Evolutionary conservation across 768 basidiomycete species (phyloP), one percentile per base, ranked within the genome.

Genomic region (Clathrus columnatus): DNA sequence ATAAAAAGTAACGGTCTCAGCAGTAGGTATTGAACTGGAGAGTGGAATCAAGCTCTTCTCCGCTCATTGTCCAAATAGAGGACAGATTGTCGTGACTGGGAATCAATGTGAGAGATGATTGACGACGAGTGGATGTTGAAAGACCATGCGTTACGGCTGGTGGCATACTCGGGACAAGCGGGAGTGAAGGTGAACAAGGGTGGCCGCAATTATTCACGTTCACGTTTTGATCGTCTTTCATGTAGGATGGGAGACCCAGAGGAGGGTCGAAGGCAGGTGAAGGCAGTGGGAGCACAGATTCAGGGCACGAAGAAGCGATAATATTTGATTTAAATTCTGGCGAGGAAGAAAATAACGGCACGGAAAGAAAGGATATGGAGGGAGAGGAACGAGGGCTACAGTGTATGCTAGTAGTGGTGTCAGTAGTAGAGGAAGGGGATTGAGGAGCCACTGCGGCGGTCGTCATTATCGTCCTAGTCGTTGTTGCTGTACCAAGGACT

Each of bases 401-500:
- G 14, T 4, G 14, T 14, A 11, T 36, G 7, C 36, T n/a, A 8
- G 36, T 36, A n/a, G 36, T 36, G 10, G 36, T 14, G 11, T 11
- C n/a, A n/a, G 36, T 14, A 11, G 36, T 36, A n/a, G 36, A 32
- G 7, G 30, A 7, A 32, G 30, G n/a, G 2, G 36, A 36, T 11
- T 11, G 11, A n/a, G 36, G n/a, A 36, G 36, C 14, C n/a, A n/a
- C 36, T 3, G 36, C 14, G 4, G 36, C 11, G 14, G n/a, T 36
- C n/a, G 11, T 11, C 2, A 36, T n/a, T 36, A 14, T 11, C 36
- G n/a, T 36, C n/a, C n/a, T 11, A 11, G n/a, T 36, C n/a, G 36
- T 36, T 32, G 30, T 32, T 4, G 36, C n/a, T 36, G 36, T 36
- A 5, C 80, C 70, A 50, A 91, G 79, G 43, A 89, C 83, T 50